These are phyloP conservation scores for Penstemon newberryi DNA, from an alignment of 257 asterid species.

Conservation along the genomic window DNA sequence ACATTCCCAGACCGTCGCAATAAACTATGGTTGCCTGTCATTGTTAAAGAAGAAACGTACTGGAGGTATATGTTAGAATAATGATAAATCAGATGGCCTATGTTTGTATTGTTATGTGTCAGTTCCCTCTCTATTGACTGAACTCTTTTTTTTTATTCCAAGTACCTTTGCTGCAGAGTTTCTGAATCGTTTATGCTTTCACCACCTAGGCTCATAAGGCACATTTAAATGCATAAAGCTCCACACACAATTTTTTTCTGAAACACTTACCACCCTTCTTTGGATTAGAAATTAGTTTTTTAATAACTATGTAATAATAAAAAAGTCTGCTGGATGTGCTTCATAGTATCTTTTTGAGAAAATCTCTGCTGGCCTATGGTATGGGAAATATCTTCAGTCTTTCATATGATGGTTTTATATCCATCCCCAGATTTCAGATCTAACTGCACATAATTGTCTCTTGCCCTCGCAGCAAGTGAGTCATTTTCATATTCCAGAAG, in stretches of 20 bases:
- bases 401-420: background rate
- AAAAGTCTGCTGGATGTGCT: slow-evolving; percentile 10
- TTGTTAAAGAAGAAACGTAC: slow-evolving; percentile 82
- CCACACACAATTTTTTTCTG: background rate
- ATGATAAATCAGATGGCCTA: slow-evolving; percentile 13
- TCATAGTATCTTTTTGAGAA: slow-evolving; percentile 11
- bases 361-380: slow-evolving; percentile 1
- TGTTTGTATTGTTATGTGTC: slow-evolving; percentile 15
- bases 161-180: slow-evolving; percentile 17
- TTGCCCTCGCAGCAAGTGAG: background rate
- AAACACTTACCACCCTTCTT: slow-evolving; percentile 4
- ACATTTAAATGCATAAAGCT: background rate
- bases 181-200: slow-evolving; percentile 7
- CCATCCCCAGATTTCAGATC: slow-evolving; percentile 2
- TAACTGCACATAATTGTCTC: background rate
- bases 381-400: slow-evolving; percentile 1
- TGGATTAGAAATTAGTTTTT: slow-evolving; percentile 15
- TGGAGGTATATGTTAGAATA: slow-evolving; percentile 58
- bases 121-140: slow-evolving; percentile 3
- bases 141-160: slow-evolving; percentile 16
- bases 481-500: slow-evolving; percentile 1
- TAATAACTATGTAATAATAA: slow-evolving; percentile 8
- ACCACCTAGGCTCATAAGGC: slow-evolving; percentile 17
- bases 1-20: slow-evolving; percentile 45
- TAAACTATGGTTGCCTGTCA: slow-evolving; percentile 57